Evolutionary conservation across 75 land plant genomes (phyloP).

Genomic region (Azolla pinnata): DNA sequence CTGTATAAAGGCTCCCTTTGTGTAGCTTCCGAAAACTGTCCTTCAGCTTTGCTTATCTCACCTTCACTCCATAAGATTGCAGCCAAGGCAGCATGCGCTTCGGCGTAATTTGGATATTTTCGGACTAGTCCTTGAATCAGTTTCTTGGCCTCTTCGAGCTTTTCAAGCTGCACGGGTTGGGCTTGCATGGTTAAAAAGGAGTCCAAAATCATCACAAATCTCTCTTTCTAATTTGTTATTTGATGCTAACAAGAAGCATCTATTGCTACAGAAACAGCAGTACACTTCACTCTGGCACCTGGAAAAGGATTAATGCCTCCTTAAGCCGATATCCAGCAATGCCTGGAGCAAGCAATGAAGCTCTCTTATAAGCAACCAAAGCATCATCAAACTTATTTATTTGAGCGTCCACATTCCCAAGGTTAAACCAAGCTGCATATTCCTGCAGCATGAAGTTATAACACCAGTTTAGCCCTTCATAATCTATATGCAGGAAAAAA

Average conservation of each 20-base stretch:
- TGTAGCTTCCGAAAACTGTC: conserved; percentile 26
- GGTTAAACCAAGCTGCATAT: conserved; percentile 38
- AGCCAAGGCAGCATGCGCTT: conserved; percentile 35
- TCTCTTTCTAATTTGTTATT: too few species aligned
- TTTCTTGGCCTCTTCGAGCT: conserved; percentile 28
- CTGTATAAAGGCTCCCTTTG: conserved; percentile 14
- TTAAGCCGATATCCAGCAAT: conserved; percentile 39
- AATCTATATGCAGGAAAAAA: not conserved
- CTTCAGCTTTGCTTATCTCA: conserved; percentile 18
- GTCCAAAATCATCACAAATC: too few species aligned
- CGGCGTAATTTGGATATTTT: conserved; percentile 36
- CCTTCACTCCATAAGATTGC: conserved; percentile 31
- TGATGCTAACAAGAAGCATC: too few species aligned
- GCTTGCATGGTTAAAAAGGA: too few species aligned
- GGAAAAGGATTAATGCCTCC: conserved; percentile 39
- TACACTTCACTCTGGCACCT: conserved; percentile 17
- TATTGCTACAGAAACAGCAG: too few species aligned
- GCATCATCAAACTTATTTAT: conserved; percentile 25
- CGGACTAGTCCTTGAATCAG: conserved; percentile 34
- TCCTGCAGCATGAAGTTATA: conserved; percentile 13
- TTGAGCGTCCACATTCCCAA: conserved; percentile 31
- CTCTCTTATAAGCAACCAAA: conserved; percentile 28
- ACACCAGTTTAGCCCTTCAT: not conserved
- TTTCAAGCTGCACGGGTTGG: conserved; percentile 28
- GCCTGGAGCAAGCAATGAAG: conserved; percentile 33